These are phyloP conservation scores for Termitomyces sp. DNA, from an alignment of 768 basidiomycete species.

Conservation along the genomic window DNA sequence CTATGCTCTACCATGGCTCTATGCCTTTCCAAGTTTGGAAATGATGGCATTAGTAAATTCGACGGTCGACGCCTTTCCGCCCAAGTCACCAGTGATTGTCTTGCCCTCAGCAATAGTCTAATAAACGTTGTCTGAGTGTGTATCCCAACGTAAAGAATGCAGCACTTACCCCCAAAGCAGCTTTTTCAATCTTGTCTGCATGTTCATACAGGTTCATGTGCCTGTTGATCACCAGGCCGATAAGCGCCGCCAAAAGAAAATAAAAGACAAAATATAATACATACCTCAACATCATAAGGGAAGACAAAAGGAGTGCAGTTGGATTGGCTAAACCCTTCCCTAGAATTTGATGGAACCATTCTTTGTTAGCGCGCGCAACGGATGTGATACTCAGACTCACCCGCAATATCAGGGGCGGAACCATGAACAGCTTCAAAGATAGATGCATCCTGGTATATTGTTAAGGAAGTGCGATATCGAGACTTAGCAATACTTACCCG, in stretches of 20 bases:
- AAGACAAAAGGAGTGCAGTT: slow-evolving; percentile 95
- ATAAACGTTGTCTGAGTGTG: slow-evolving; percentile 9
- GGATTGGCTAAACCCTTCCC: slow-evolving; percentile 96
- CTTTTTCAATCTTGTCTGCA: slow-evolving; percentile 89
- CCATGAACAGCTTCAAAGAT: slow-evolving; percentile 99
- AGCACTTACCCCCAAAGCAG: slow-evolving; percentile 75
- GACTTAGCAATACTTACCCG: slow-evolving; percentile 49
- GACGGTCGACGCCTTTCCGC: slow-evolving; percentile 86
- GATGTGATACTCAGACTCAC: slow-evolving; percentile 35
- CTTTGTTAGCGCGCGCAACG: not conserved
- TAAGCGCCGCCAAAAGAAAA: slow-evolving; percentile 1
- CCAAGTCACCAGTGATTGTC: slow-evolving; percentile 91
- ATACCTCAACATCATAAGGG: slow-evolving; percentile 96
- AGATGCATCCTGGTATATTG: slow-evolving; percentile 78
- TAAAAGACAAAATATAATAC: slow-evolving; percentile 20
- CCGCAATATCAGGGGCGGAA: slow-evolving; percentile 98
- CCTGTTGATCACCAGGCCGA: slow-evolving; percentile 40
- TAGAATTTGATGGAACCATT: slow-evolving; percentile 24
- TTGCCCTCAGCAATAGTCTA: slow-evolving; percentile 98
- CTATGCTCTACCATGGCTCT: slow-evolving; percentile 11
- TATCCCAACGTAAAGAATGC: not conserved
- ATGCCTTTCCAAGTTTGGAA: slow-evolving; percentile 48
- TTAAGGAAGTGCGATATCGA: slow-evolving; percentile 14
- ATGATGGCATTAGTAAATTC: slow-evolving; percentile 92
- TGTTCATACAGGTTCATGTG: slow-evolving; percentile 90